Conservation (phyloP, 2,329 filamentous ascomycete species). For the Keithomyces neogunnii region DNA sequence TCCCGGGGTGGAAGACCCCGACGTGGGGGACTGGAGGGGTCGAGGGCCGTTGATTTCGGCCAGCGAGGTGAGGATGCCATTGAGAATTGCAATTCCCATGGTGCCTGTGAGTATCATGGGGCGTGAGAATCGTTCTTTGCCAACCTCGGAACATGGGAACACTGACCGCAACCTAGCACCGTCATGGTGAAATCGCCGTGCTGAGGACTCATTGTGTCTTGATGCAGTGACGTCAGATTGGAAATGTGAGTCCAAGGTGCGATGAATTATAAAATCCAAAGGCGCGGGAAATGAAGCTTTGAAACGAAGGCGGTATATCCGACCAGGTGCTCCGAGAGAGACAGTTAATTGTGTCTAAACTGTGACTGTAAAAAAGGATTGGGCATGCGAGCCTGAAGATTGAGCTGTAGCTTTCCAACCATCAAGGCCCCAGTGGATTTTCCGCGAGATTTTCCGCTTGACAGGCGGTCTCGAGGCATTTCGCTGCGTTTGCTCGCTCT, state of each 20-base stretch:
- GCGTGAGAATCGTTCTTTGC: background rate
- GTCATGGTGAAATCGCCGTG: conserved; percentile 59
- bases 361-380: background rate
- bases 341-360: too few species aligned
- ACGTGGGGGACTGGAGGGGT: conserved; percentile 33
- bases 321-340: too few species aligned
- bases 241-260: background rate
- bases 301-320: background rate
- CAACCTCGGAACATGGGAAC: conserved; percentile 4
- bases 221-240: background rate
- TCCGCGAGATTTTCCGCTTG: conserved; percentile 4
- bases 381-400: background rate
- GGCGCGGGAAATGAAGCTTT: background rate
- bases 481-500: background rate
- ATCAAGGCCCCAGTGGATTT: background rate
- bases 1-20: conserved; percentile 33
- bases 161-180: conserved; percentile 72
- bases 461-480: background rate
- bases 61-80: conserved; percentile 68
- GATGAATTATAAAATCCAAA: too few species aligned
- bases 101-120: conserved; percentile 45
- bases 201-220: conserved; percentile 11
- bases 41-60: conserved; percentile 38
- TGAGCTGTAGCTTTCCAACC: conserved; percentile 1
- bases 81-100: conserved; percentile 79